A percentile compares a stretch with the other conserved stretches of the same genome.
Conservation (phyloP, 371 early-diverging fungal genomes). For the Capillidium heterosporum region DNA sequence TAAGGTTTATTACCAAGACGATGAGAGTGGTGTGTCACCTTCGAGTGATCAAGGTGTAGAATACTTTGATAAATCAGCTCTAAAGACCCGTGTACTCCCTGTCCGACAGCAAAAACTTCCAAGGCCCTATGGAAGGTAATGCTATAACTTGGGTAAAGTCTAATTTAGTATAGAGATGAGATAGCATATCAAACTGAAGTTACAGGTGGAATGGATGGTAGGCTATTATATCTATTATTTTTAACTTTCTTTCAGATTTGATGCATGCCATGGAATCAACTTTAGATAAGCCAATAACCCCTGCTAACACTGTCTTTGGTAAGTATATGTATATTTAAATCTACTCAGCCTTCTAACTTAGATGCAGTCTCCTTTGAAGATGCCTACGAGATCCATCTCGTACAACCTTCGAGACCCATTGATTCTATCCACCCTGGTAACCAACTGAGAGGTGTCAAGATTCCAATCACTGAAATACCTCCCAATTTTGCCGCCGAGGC, state of each 20-base stretch:
- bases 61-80: background rate
- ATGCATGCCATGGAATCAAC: constrained; percentile 1
- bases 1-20: background rate
- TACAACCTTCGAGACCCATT: background rate
- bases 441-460: background rate
- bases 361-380: constrained; percentile 4
- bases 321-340: background rate
- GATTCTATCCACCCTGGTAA: too few species aligned
- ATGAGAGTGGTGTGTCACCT: too few species aligned
- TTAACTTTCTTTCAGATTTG: background rate
- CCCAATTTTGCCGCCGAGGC: background rate
- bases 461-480: background rate
- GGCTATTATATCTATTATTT: background rate
- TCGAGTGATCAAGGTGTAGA: background rate
- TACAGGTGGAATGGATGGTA: background rate
- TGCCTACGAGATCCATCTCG: constrained; percentile 1
- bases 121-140: background rate
- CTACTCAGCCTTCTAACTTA: too few species aligned
- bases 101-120: background rate
- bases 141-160: background rate
- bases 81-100: background rate
- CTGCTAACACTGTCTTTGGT: background rate
- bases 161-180: background rate
- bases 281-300: background rate
- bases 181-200: background rate